A percentile compares a stretch with the other conserved stretches of the same genome.
Evolutionary conservation across 768 basidiomycete genomes (phyloP).

Genomic region (Pisolithus sp.): DNA sequence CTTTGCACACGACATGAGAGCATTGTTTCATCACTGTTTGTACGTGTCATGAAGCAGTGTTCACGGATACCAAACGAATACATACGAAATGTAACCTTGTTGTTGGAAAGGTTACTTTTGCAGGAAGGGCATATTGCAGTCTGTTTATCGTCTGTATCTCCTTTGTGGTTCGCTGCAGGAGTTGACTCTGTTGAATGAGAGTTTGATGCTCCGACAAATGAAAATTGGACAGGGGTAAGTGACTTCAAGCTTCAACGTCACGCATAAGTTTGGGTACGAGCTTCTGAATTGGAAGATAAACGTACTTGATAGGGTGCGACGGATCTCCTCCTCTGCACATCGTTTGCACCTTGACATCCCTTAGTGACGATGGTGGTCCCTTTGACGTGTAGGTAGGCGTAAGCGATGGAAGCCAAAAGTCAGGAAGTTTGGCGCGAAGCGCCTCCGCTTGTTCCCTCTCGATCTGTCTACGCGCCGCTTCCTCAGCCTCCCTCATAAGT

Average conservation of each 20-base stretch:
- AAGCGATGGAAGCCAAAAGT: conserved; percentile 94
- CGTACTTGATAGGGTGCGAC: conserved; percentile 72
- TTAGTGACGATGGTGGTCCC: conserved; percentile 57
- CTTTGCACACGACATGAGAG: conserved; percentile 87
- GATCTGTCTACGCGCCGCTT: conserved; percentile 75
- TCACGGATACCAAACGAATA: conserved; percentile 5
- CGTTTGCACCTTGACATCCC: conserved; percentile 82
- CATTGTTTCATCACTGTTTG: conserved; percentile 73
- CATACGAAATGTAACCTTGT: conserved; percentile 61
- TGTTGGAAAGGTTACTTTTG: conserved; percentile 80
- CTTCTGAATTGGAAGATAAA: conserved; percentile 10
- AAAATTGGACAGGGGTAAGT: conserved; percentile 76
- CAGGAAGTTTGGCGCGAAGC: conserved; percentile 83
- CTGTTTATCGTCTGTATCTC: conserved; percentile 46
- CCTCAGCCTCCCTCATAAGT: conserved; percentile 77
- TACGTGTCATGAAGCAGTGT: conserved; percentile 1
- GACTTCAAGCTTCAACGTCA: conserved; percentile 60
- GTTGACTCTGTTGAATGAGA: conserved; percentile 35
- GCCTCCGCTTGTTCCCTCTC: conserved; percentile 82
- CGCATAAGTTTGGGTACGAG: background rate
- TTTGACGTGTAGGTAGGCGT: conserved; percentile 73
- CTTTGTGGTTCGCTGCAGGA: conserved; percentile 27
- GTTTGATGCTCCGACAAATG: conserved; percentile 37
- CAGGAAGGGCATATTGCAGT: conserved; percentile 83
- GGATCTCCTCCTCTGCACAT: conserved; percentile 80